Base-by-base conservation (phyloP, 225 moss, liverwort and hornwort genomes). In the Bryum argenteum region DNA sequence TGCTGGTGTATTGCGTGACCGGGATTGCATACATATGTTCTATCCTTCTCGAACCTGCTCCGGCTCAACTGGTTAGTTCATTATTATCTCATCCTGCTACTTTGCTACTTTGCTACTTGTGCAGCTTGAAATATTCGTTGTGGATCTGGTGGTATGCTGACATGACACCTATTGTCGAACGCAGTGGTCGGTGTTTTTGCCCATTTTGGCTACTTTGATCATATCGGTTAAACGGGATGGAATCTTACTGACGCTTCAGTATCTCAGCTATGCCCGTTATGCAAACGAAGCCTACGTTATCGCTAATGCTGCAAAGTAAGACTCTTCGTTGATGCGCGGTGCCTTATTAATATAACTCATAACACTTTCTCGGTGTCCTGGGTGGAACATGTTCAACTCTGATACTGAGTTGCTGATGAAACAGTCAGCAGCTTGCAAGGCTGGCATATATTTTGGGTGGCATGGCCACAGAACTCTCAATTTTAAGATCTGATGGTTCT, bases 11-110 rank as follows among this genome's bases (percentile, higher is more conserved):
- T 63, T 90, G 93, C 75, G 89, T 85, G 53, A 93, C 79, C 18
- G 96, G 96, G 18, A 84, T 96, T 54, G 91, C 88, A 0, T 96
- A 96, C 77, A 79, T 96, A 33, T 78, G 88, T 55, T 89, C 91
- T 18, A 91, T 96, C 75, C 63, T 96, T 6, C 65, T 96, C 71
- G 71, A 90, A 37, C 88, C 96, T 54, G 89, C 89, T 20, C 91
- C 96, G 45, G 96, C 84, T 51, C 96, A 96, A 76, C 72, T 96
- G 88, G 96, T 96, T 61, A 54, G 87, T 66, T 50, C 56, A 58
- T 19, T 2, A 54, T 60, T 1, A 45, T 61, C 60, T 65, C 48
- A 15, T 16, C 50, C 11, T 22, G 10, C 39, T 57, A 15, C 20
- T 11, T 51, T 33, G 6, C 5, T 47, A 50, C n/a, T 12, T 17